A percentile compares a stretch with the other conserved stretches of the same genome.
These are phyloP conservation scores for Tetrahymena borealis DNA, from an alignment of 73 alveolate genomes.

Conservation along the genomic window DNA sequence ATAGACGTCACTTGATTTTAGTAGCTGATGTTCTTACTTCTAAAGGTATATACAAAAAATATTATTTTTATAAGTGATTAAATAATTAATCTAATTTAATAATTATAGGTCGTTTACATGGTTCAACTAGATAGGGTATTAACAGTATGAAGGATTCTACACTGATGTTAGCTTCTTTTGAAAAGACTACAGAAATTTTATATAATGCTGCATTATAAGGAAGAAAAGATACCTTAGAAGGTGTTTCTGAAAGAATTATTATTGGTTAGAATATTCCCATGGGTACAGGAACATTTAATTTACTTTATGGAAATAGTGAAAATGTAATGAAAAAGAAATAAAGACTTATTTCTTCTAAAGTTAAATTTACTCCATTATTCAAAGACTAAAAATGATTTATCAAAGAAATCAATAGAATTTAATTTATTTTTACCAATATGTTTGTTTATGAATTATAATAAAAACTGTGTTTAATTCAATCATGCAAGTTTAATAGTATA, in stretches of 20 bases:
- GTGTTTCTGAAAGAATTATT: slow-evolving; percentile 35
- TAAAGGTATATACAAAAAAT: slow-evolving; percentile 5
- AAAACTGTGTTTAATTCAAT: too few relatives aligned
- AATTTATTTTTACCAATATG: too few relatives aligned
- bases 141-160: slow-evolving; percentile 19
- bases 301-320: slow-evolving; percentile 6
- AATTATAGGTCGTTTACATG: slow-evolving; percentile 5
- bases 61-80: background rate
- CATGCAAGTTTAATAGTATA: too few relatives aligned
- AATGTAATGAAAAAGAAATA: background rate
- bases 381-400: background rate
- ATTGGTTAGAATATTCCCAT: slow-evolving; percentile 27
- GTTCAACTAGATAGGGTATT: slow-evolving; percentile 26
- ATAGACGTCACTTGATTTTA: slow-evolving; percentile 24
- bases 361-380: background rate
- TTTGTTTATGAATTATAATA: too few relatives aligned
- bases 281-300: slow-evolving; percentile 42
- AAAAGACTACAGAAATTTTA: slow-evolving; percentile 30
- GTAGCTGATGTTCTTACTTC: slow-evolving; percentile 31
- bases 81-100: background rate
- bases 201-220: slow-evolving; percentile 32
- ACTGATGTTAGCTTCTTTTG: slow-evolving; percentile 37
- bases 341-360: background rate
- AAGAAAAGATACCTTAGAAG: slow-evolving; percentile 25
- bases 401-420: background rate